Percentiles rank a stretch among this genome's conserved stretches.
Conservation (phyloP, 129 eudicot genomes). For the Flaveria trinervia region DNA sequence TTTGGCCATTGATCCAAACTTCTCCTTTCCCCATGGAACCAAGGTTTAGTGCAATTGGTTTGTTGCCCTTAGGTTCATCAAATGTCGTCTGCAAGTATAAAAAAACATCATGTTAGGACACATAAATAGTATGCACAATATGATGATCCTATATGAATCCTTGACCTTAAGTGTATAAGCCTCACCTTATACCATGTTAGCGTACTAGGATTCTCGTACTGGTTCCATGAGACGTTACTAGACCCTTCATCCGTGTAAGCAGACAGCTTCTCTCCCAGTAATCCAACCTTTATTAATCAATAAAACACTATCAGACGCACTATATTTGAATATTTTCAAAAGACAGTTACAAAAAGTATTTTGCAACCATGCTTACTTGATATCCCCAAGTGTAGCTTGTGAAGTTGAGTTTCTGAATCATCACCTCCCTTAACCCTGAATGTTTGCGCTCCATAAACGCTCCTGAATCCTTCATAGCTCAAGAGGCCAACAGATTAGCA, state of each 20-base stretch:
- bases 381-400: slow-evolving; percentile 75
- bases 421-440: slow-evolving; percentile 53
- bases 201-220: slow-evolving; percentile 32
- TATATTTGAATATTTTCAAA: background rate
- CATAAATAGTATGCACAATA: background rate
- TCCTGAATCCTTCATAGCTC: slow-evolving; percentile 64
- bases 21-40: slow-evolving; percentile 94
- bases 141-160: background rate
- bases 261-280: slow-evolving; percentile 64
- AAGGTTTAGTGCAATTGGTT: slow-evolving; percentile 67
- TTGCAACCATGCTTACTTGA: slow-evolving; percentile 44
- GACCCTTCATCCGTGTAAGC: slow-evolving; percentile 52
- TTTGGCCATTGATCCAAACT: slow-evolving; percentile 87
- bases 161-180: background rate
- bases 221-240: slow-evolving; percentile 51
- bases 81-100: slow-evolving; percentile 52
- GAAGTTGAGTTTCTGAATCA: slow-evolving; percentile 39
- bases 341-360: background rate
- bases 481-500: slow-evolving; percentile 11
- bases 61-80: slow-evolving; percentile 59
- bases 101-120: background rate
- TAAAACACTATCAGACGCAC: background rate
- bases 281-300: slow-evolving; percentile 54
- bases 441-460: slow-evolving; percentile 60
- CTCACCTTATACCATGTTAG: slow-evolving; percentile 90